These are phyloP conservation scores for Zasmidium citrigriseum DNA, from an alignment of 2,329 filamentous ascomycete species.

Conservation along the genomic window DNA sequence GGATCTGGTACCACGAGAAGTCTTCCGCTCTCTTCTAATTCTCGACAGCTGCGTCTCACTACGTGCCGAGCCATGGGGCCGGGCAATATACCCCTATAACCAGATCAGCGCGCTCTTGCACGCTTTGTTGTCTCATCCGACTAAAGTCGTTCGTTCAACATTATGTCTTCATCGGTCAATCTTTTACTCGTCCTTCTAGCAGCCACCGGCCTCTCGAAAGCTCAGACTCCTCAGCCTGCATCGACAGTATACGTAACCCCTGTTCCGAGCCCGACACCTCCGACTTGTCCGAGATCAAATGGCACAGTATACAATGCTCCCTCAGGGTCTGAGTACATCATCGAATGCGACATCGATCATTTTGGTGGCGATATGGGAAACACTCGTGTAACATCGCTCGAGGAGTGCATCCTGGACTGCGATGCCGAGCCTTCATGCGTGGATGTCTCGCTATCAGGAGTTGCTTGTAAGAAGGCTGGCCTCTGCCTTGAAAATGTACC, in stretches of 20 bases:
- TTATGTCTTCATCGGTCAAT: not conserved
- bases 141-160: not conserved
- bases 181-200: not conserved
- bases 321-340: constrained; percentile 26
- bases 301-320: constrained; percentile 22
- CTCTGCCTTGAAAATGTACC: not conserved
- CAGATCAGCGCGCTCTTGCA: too few relatives aligned
- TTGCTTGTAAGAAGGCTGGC: constrained; percentile 12
- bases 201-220: not conserved
- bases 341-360: constrained; percentile 35
- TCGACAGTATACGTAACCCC: not conserved
- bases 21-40: not conserved
- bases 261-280: not conserved
- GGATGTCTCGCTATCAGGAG: constrained; percentile 26
- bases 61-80: not conserved
- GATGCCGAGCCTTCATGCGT: constrained; percentile 22
- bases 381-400: constrained; percentile 17
- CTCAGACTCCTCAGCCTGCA: not conserved
- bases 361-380: constrained; percentile 28
- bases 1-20: not conserved
- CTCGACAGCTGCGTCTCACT: not conserved
- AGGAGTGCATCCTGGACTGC: constrained; percentile 26
- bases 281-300: constrained; percentile 24
- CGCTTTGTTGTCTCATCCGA: too few relatives aligned
- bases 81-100: not conserved